These are phyloP conservation scores for Scolecobasidium constrictum DNA, from an alignment of 2,329 filamentous ascomycete species.

Conservation along the genomic window DNA sequence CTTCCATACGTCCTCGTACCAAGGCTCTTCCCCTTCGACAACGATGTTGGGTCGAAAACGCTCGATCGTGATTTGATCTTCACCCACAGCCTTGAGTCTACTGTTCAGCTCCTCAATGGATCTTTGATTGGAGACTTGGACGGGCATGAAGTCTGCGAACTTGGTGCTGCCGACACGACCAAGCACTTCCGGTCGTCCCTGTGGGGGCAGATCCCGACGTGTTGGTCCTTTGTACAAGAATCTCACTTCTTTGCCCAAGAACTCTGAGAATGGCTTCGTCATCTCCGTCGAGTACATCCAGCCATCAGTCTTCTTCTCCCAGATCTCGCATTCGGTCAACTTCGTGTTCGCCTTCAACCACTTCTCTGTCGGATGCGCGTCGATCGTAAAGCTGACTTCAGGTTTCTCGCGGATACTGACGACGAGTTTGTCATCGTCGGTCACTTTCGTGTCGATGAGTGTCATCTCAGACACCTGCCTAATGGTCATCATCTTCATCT, in stretches of 20 bases:
- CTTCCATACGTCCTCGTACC: constrained; percentile 56
- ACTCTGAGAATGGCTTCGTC: constrained; percentile 43
- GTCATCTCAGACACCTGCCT: constrained; percentile 52
- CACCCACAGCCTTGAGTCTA: constrained; percentile 32
- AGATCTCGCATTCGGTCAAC: constrained; percentile 42
- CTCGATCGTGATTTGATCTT: constrained; percentile 45
- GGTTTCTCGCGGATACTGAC: constrained; percentile 34
- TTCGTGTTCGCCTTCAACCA: constrained; percentile 46
- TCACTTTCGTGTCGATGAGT: constrained; percentile 40
- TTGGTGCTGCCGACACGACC: constrained; percentile 44
- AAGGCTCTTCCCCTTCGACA: constrained; percentile 43
- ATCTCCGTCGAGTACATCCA: constrained; percentile 41
- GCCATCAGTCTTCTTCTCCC: constrained; percentile 47
- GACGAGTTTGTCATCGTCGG: constrained; percentile 34
- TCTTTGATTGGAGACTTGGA: constrained; percentile 44
- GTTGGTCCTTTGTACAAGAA: constrained; percentile 53
- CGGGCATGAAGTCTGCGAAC: constrained; percentile 50
- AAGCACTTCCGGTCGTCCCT: constrained; percentile 41
- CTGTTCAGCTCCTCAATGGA: constrained; percentile 48
- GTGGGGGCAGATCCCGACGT: constrained; percentile 43
- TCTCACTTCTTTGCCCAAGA: constrained; percentile 44
- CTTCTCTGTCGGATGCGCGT: constrained; percentile 40
- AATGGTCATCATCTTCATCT: constrained; percentile 50
- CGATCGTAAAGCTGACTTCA: constrained; percentile 36
- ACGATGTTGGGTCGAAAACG: constrained; percentile 56